A percentile compares a stretch with the other conserved stretches of the same genome.
Conservation (phyloP, 306 rosid species). For the Alnus glutinosa region DNA sequence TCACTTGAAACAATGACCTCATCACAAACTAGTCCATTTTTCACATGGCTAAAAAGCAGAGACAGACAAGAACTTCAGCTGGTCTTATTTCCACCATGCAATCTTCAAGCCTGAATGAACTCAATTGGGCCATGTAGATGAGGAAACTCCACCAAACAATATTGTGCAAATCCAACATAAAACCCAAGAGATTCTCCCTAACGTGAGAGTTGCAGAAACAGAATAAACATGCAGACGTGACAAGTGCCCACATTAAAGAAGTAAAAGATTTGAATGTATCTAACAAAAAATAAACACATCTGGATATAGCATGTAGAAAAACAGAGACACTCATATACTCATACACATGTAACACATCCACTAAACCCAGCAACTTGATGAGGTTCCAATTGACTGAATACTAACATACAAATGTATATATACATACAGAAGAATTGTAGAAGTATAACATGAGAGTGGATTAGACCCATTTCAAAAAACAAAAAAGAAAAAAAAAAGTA, state of each 20-base stretch:
- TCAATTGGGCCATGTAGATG: neutral
- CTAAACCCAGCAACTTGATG: conserved; percentile 22
- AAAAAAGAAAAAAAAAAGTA: no score
- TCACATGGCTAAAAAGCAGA: conserved; percentile 30
- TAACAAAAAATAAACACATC: neutral
- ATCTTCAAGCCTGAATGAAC: neutral
- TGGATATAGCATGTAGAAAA: neutral
- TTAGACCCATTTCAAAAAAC: no score
- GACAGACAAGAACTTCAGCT: neutral
- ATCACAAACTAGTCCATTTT: conserved; percentile 26
- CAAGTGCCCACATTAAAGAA: no score
- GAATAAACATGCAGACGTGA: no score
- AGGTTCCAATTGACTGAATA: conserved; percentile 23
- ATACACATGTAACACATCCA: neutral
- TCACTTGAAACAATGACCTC: neutral
- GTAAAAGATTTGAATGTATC: neutral
- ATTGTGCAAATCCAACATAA: neutral
- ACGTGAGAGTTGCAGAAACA: no score
- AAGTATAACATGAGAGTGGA: no score
- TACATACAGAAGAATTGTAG: no score
- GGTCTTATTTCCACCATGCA: neutral
- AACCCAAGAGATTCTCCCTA: no score
- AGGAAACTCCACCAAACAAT: no score
- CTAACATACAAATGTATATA: conserved; percentile 22
- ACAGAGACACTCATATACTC: neutral